Percentiles rank a stretch among this genome's conserved stretches.
Conservation (phyloP, 2,329 filamentous ascomycete species). For the Talaromyces sp. region DNA sequence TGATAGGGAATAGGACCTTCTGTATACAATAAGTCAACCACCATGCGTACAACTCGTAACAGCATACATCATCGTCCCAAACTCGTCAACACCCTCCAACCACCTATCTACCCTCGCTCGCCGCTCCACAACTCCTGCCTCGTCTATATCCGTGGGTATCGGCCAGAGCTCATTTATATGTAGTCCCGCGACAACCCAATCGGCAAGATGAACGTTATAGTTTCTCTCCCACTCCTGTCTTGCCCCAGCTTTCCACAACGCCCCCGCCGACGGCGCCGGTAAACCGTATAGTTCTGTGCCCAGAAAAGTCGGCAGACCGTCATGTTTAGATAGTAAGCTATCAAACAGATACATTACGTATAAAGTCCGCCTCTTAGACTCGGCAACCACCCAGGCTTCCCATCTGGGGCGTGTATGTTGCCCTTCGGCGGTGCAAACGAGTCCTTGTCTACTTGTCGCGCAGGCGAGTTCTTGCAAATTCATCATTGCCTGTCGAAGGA, state of each 20-base stretch:
- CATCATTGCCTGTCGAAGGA: slow-evolving; percentile 47
- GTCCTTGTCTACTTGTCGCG: slow-evolving; percentile 38
- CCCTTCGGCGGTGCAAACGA: slow-evolving; percentile 46
- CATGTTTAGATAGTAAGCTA: slow-evolving; percentile 46
- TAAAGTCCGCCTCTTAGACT: slow-evolving; percentile 53
- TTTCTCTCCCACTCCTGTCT: slow-evolving; percentile 42
- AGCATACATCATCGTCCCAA: slow-evolving; percentile 53
- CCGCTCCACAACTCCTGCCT: slow-evolving; percentile 22
- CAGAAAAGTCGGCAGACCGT: slow-evolving; percentile 48
- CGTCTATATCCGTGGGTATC: slow-evolving; percentile 31
- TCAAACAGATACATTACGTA: slow-evolving; percentile 56
- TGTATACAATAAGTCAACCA: slow-evolving; percentile 20
- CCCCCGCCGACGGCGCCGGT: slow-evolving; percentile 41
- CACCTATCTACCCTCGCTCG: slow-evolving; percentile 47
- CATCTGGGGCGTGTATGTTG: slow-evolving; percentile 43
- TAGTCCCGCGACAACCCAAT: slow-evolving; percentile 44
- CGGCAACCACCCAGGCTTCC: slow-evolving; percentile 55
- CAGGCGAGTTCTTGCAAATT: slow-evolving; percentile 53
- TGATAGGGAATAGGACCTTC: not conserved
- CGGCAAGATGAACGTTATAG: slow-evolving; percentile 44
- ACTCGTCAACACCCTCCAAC: slow-evolving; percentile 53
- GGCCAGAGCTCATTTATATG: slow-evolving; percentile 54
- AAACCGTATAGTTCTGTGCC: slow-evolving; percentile 50
- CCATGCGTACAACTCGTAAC: slow-evolving; percentile 30
- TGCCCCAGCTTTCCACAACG: slow-evolving; percentile 44